Evolutionary conservation across 1,284 basidiomycete genomes (phyloP).

Genomic region (Meira miltonrushii): DNA sequence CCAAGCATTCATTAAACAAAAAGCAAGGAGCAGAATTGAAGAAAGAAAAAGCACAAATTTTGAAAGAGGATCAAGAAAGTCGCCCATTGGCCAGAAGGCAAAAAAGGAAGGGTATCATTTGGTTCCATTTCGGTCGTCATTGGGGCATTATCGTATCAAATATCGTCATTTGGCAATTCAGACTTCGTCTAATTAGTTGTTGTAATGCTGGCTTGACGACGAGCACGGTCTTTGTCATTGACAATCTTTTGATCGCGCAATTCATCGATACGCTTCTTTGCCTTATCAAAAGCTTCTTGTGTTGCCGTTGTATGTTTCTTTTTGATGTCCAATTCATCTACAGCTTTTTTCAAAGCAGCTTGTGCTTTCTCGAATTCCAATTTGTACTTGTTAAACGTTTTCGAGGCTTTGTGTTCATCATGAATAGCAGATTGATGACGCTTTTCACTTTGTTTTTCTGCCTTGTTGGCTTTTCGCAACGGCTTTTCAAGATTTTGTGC

Average conservation of each 20-base stretch:
- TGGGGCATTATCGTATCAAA: no score
- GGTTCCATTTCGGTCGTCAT: no score
- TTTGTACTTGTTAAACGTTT: conserved; percentile 35
- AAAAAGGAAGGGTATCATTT: background rate
- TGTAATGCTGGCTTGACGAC: conserved; percentile 6
- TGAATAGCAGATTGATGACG: conserved; percentile 37
- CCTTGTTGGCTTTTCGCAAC: conserved; percentile 38
- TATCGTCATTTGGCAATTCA: no score
- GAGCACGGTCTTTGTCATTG: conserved; percentile 35
- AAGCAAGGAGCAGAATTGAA: background rate
- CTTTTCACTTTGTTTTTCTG: conserved; percentile 35
- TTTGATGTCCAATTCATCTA: conserved; percentile 45
- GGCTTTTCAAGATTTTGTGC: conserved; percentile 35
- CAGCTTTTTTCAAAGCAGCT: conserved; percentile 34
- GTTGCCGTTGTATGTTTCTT: conserved; percentile 38
- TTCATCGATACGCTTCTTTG: conserved; percentile 34
- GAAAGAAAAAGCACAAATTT: background rate
- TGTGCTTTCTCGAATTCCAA: conserved; percentile 34
- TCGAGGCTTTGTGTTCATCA: conserved; percentile 40
- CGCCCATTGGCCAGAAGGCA: background rate
- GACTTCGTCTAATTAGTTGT: background rate
- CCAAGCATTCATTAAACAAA: background rate
- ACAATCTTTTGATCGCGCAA: conserved; percentile 32
- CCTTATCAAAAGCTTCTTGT: conserved; percentile 24
- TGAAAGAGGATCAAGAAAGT: background rate